These are phyloP conservation scores for Iris pallida DNA, from an alignment of 116 monocot genomes.

Conservation along the genomic window DNA sequence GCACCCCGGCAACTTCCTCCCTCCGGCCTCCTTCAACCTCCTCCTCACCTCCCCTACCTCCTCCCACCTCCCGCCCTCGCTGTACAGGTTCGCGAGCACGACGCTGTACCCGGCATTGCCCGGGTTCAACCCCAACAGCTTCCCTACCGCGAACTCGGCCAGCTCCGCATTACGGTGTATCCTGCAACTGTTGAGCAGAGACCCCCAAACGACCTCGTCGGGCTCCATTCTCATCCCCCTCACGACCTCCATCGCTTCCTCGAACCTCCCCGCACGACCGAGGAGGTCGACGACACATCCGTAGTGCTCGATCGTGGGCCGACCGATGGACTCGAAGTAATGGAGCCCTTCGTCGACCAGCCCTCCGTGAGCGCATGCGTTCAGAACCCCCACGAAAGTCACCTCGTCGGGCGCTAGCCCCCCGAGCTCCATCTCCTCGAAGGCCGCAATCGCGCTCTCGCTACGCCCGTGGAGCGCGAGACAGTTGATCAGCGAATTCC, in stretches of 20 bases:
- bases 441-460: slow-evolving; percentile 34
- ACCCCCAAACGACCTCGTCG: slow-evolving; percentile 93
- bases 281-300: slow-evolving; percentile 88
- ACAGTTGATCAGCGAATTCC: slow-evolving; percentile 97
- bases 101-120: slow-evolving; percentile 52
- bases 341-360: slow-evolving; percentile 60
- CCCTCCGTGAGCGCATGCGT: slow-evolving; percentile 87
- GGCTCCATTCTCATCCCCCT: slow-evolving; percentile 65
- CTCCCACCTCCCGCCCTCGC: slow-evolving; percentile 74
- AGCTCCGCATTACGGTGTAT: slow-evolving; percentile 54
- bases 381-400: slow-evolving; percentile 85
- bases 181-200: slow-evolving; percentile 80
- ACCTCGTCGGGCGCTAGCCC: slow-evolving; percentile 60
- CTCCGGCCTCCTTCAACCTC: slow-evolving; percentile 50
- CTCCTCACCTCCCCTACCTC: slow-evolving; percentile 72
- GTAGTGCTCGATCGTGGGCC: slow-evolving; percentile 70
- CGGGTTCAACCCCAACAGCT: slow-evolving; percentile 68
- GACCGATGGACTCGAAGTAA: slow-evolving; percentile 56
- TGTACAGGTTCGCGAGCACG: slow-evolving; percentile 84
- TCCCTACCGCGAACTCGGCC: slow-evolving; percentile 55
- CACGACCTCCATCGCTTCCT: slow-evolving; percentile 63
- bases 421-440: slow-evolving; percentile 40
- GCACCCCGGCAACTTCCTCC: slow-evolving; percentile 85
- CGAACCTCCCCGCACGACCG: slow-evolving; percentile 67
- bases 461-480: slow-evolving; percentile 78